Conservation (phyloP, 805 yeast species). For the Saccharomyces paradoxus region DNA sequence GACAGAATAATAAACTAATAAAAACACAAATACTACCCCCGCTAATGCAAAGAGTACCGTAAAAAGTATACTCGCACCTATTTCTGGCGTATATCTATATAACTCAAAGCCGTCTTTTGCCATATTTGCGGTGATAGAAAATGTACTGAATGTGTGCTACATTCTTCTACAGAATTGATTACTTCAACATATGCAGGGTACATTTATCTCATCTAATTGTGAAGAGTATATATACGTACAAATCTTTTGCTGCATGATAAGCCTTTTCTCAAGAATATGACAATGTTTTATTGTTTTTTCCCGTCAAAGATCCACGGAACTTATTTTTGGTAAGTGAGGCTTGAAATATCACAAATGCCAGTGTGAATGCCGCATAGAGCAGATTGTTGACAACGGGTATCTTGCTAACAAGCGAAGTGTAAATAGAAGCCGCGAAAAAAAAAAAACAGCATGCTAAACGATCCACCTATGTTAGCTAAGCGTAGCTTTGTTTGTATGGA, state of each 20-base stretch:
- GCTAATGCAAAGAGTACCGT: conserved; percentile 8
- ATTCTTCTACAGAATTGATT: too few species aligned
- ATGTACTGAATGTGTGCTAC: neutral
- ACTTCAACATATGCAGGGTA: neutral
- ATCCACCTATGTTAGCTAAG: neutral
- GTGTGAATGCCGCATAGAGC: neutral
- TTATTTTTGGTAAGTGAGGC: neutral
- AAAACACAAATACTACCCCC: neutral
- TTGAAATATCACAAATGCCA: neutral
- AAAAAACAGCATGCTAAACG: neutral
- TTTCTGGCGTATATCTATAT: conserved; percentile 13
- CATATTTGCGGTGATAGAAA: neutral
- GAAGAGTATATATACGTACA: neutral
- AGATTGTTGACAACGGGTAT: neutral
- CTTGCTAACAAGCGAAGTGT: neutral
- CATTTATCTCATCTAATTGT: neutral
- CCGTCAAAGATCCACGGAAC: neutral
- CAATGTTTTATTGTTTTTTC: neutral
- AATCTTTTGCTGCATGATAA: neutral
- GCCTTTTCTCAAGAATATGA: neutral
- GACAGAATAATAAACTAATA: neutral
- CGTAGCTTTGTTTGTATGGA: neutral
- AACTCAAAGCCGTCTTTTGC: conserved; percentile 1
- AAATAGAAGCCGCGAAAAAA: neutral
- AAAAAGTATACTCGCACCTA: conserved; percentile 12